Percentiles rank a stretch among this genome's conserved stretches.
phyloP scores from a whole-genome alignment of 208 protist species.

The Leptomonas seymouri region DNA sequence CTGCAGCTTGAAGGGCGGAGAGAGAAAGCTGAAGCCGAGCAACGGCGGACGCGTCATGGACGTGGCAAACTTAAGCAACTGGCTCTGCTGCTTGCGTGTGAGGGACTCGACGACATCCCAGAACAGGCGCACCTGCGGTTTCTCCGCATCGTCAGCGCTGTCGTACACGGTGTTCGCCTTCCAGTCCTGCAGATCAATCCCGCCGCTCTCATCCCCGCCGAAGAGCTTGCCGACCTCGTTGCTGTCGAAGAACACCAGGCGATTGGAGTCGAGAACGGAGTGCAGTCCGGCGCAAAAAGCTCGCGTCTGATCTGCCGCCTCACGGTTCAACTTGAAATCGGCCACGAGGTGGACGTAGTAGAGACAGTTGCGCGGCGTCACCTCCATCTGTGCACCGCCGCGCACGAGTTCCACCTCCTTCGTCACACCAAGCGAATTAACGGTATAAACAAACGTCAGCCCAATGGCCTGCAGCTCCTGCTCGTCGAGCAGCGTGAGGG shows the following conservation, averaged over 20 bases:
- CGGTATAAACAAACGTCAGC: slow-evolving; percentile 85
- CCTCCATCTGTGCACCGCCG: slow-evolving; percentile 76
- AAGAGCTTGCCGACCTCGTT: slow-evolving; percentile 89
- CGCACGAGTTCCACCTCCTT: slow-evolving; percentile 81
- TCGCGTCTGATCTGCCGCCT: slow-evolving; percentile 78
- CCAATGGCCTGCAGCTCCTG: slow-evolving; percentile 74
- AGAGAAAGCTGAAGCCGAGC: slow-evolving; percentile 92
- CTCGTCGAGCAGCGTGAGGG: slow-evolving; percentile 57
- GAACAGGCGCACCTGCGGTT: slow-evolving; percentile 71
- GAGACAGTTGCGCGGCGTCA: slow-evolving; percentile 87
- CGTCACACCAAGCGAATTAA: slow-evolving; percentile 67
- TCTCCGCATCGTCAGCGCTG: slow-evolving; percentile 52
- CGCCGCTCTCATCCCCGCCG: slow-evolving; percentile 62
- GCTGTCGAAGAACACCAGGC: slow-evolving; percentile 87
- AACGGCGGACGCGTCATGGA: slow-evolving; percentile 88
- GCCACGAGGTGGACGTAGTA: slow-evolving; percentile 94
- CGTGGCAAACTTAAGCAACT: slow-evolving; percentile 91
- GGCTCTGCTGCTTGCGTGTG: slow-evolving; percentile 64
- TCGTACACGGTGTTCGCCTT: slow-evolving; percentile 85
- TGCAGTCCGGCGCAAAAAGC: slow-evolving; percentile 88
- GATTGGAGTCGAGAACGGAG: slow-evolving; percentile 58
- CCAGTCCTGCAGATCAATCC: slow-evolving; percentile 92
- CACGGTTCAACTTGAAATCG: slow-evolving; percentile 92
- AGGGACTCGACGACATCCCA: slow-evolving; percentile 91
- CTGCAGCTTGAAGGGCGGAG: slow-evolving; percentile 90